Evolutionary conservation across 805 yeast species (phyloP), one percentile per base, ranked within the genome.

Genomic region (Candida insectalens): DNA sequence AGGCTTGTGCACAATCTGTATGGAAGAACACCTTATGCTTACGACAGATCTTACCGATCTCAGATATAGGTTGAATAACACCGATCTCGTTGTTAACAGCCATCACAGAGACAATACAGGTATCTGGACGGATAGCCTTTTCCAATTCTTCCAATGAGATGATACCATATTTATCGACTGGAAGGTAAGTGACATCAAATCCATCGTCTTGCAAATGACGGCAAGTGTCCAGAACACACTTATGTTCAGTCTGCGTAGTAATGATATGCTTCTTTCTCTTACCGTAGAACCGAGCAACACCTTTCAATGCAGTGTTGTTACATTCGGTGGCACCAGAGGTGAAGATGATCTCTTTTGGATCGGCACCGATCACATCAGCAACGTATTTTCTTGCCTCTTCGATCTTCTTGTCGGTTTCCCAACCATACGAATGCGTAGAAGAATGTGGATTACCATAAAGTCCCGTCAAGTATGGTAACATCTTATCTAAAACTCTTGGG

Each of bases 51-150:
- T 67, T 61, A 31, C 98, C 98, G 49, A 92, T 92, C 58, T 87
- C 95, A 50, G 84, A 92, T 37, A 92, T 64, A 8, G 97, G 97
- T 66, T 92, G 98, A 51, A 87, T 75, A 28, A 92, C 97, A 37
- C 98, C 98, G 49, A 92, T 92, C 66, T 92, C 98, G 60, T 92
- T 92, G 65, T 92, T 92, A 31, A 92, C 98, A 19, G 95, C 89
- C 98, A 92, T 92, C 27, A 89, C 69, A 12, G 95, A 83, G 13
- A 92, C 96, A 38, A 92, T 59, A 36, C 77, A 77, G 6, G 98
- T 92, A 49, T 87, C 96, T 47, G 87, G 87, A 42, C 96, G 74
- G 39, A 92, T 88, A 27, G 92, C 78, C 25, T 69, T 70, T 53
- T 82, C 84, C 48, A 92, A 71, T 43, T 79, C 80, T 45, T 82